Evolutionary conservation across 2,329 filamentous ascomycete species (phyloP), one percentile per base, ranked within the genome.

Genomic region (Neurospora sp.): DNA sequence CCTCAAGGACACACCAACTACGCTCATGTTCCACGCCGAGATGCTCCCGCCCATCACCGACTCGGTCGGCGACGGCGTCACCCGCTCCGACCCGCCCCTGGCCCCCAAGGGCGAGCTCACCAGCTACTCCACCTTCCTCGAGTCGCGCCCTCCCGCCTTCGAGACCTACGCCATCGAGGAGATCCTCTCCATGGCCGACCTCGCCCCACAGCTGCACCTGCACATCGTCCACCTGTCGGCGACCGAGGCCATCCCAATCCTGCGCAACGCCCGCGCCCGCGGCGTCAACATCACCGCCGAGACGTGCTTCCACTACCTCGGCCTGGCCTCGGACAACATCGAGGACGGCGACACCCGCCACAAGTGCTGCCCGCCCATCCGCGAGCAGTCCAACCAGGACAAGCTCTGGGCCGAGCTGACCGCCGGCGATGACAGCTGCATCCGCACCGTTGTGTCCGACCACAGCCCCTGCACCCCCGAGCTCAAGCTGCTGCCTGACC

Each of bases 1-100:
- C 66, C 87, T 99, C 72, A 91, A 92, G 71, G 89, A 92, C 75
- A 87, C 90, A 69, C 87, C 92, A 19, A 98, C 96, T 2, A 97
- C 93, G 0, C 88, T 98, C 76, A 98, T 99, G 95, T 99, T 99
- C 83, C 96, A 99, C 78, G 96, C 96, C 70, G 96, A 99, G 81
- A 98, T 97, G 93, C 90, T 96, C 12, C 93, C 95, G n/a, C 92
- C 93, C 19, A 91, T 94, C 74, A 82, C 91, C 67, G 88, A 88
- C 74, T 93, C 92, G 0, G 91, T 94, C 2, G 91, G 92, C 68
- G 92, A 96, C 78, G 88, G 89, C 36, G 89, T 93, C 4, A 90
- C 92, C 76, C 81, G 82, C 36, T 92, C 91, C 0, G 83, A 86
- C 6, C 88, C 92, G 19, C 91, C 92, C 0, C 82, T 91, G 6